These are phyloP conservation scores for Gossypium davidsonii DNA, from an alignment of 441 rosid species.

Conservation along the genomic window DNA sequence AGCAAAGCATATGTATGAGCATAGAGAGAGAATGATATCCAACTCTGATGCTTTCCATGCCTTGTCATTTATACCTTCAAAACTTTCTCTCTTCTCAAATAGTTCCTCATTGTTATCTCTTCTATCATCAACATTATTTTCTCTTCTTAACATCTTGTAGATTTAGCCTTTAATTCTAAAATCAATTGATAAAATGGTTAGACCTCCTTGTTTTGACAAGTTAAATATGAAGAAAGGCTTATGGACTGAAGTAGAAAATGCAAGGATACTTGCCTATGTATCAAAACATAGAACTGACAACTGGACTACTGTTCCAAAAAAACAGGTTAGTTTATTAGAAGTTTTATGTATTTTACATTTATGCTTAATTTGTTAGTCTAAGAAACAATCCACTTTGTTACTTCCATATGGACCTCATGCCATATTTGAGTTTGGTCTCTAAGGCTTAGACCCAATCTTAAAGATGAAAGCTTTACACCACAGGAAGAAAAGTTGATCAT, in stretches of 20 bases:
- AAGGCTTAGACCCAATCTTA: conserved; percentile 41
- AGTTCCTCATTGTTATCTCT: too few species aligned
- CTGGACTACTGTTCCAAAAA: conserved; percentile 38
- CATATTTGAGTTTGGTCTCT: conserved; percentile 5
- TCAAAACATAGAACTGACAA: conserved; percentile 41
- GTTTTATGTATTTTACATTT: background rate
- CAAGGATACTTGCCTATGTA: conserved; percentile 34
- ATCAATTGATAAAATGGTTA: conserved; percentile 27
- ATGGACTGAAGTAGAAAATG: conserved; percentile 47
- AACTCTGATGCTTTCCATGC: too few species aligned
- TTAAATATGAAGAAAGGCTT: conserved; percentile 26
- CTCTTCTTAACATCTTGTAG: background rate
- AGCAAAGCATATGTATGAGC: background rate
- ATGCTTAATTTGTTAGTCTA: background rate
- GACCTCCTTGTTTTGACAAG: conserved; percentile 44
- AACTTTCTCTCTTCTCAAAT: too few species aligned
- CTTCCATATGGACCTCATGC: background rate
- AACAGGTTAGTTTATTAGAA: conserved; percentile 33
- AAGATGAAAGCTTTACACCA: conserved; percentile 44
- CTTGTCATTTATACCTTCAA: too few species aligned
- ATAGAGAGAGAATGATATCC: background rate
- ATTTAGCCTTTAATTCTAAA: background rate
- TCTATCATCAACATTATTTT: background rate
- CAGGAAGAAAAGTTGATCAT: conserved; percentile 60
- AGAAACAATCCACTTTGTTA: background rate